These are phyloP conservation scores for Corynascus novoguineensis DNA, from an alignment of 495 filamentous ascomycete species.

Conservation along the genomic window DNA sequence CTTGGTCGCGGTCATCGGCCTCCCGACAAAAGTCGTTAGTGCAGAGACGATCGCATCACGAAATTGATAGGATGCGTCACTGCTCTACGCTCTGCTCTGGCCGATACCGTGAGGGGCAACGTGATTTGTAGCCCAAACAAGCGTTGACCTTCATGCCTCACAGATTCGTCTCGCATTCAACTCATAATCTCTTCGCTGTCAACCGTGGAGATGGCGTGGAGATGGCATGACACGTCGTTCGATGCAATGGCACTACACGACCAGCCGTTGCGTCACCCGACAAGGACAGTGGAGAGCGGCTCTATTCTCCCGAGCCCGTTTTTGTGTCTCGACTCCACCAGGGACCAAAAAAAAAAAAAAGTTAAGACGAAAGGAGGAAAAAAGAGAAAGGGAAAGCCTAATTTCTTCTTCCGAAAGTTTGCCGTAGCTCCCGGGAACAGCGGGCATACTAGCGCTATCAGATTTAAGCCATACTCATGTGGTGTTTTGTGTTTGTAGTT, in stretches of 20 bases:
- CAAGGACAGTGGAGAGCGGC: not conserved
- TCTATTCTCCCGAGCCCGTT: too few species aligned
- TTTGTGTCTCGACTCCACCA: too few species aligned
- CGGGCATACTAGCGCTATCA: too few species aligned
- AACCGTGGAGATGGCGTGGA: slow-evolving; percentile 48
- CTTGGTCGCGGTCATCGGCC: slow-evolving; percentile 38
- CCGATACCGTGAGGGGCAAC: not conserved
- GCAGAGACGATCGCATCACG: not conserved
- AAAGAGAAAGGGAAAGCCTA: too few species aligned
- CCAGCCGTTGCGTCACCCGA: not conserved
- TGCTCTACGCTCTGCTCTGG: not conserved
- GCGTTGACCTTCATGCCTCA: not conserved
- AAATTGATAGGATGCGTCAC: slow-evolving; percentile 1
- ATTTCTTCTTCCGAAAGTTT: too few species aligned
- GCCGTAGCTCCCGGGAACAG: too few species aligned
- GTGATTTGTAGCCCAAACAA: not conserved
- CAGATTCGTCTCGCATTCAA: too few species aligned
- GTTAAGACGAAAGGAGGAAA: too few species aligned
- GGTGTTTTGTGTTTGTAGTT: too few species aligned
- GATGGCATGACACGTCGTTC: slow-evolving; percentile 42
- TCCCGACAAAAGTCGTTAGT: slow-evolving; percentile 27
- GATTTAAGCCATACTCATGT: too few species aligned
- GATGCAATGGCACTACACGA: too few species aligned
- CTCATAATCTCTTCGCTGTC: not conserved
- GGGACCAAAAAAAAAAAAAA: not conserved